A percentile compares a stretch with the other conserved stretches of the same genome.
Conservation (phyloP, 2,329 filamentous ascomycete genomes). For the Colletotrichum sp. region DNA sequence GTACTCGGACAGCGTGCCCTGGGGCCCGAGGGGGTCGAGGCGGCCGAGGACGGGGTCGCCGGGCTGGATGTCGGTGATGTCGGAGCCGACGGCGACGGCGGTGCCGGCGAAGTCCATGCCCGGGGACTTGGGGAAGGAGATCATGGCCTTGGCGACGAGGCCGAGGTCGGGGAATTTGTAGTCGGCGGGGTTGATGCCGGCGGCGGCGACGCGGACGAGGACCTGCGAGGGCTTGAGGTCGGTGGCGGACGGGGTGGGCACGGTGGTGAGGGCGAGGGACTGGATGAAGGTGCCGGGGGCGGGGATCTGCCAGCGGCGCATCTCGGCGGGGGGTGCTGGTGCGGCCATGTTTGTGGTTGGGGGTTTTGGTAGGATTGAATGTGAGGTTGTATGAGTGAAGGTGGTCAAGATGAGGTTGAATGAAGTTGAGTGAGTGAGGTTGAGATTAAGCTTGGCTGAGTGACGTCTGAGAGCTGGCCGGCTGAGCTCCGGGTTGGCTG, state of each 20-base stretch:
- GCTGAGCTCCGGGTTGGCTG: neutral
- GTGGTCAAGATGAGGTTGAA: neutral
- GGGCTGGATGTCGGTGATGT: slow-evolving; percentile 31
- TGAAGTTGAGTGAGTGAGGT: neutral
- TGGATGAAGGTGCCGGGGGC: slow-evolving; percentile 32
- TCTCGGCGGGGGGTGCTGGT: neutral
- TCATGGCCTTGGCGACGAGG: slow-evolving; percentile 37
- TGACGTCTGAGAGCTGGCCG: neutral
- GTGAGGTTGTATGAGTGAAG: neutral
- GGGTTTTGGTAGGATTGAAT: too few species aligned
- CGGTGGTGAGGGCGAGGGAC: slow-evolving; percentile 31
- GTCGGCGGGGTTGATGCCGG: slow-evolving; percentile 54
- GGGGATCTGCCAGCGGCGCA: slow-evolving; percentile 25
- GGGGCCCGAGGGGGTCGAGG: slow-evolving; percentile 28
- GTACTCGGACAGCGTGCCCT: slow-evolving; percentile 50
- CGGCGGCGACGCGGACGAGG: slow-evolving; percentile 47
- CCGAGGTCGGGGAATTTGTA: slow-evolving; percentile 51
- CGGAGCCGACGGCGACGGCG: slow-evolving; percentile 38
- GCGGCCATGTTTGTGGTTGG: neutral
- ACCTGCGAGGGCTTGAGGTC: slow-evolving; percentile 35
- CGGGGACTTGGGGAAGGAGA: slow-evolving; percentile 46
- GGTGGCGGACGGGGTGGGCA: slow-evolving; percentile 27
- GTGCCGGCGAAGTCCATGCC: slow-evolving; percentile 58
- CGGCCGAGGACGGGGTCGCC: slow-evolving; percentile 52
- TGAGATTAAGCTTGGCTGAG: neutral